Base-by-base conservation (phyloP, 257 asterid genomes). In the Orobanche coerulescens region DNA sequence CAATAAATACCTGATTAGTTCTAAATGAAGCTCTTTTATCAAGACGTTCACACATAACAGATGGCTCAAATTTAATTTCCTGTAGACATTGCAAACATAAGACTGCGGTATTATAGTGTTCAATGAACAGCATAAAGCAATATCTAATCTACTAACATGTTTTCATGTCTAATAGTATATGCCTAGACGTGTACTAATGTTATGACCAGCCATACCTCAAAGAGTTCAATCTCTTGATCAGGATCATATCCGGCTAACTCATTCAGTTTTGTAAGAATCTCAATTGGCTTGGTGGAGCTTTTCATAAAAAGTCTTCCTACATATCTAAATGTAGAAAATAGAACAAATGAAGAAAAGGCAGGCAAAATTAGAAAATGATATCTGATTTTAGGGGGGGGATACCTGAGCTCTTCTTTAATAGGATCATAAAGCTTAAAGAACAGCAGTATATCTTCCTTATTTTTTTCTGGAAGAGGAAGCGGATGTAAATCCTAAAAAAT, bases 11-110 rank as follows among this genome's bases (percentile, higher is more conserved):
- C 95, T 84, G 96, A 75, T 92, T 86, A 54, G 68, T 75, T 42
- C 91, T 78, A 76, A 93, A 93, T 64, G 99, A 68, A 68, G 84
- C 78, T 73, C 76, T 82, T 69, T 70, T 83, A 69, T 89, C 95
- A 65, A 93, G 94, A 46, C 92, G 93, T 60, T 86, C 99, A 62
- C 99, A 93, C 99, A 93, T 93, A 68, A 93, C 95, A 69, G 82
- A 55, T 23, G 97, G 97, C 81, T 89, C 99, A 73, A 83, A 93
- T 72, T 86, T 93, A 51, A 93, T 84, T 76, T 93, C 99, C 97
- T 93, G 81, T 37, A 73, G 43, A 49, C 59, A 70, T 40, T 92
- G 79, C 30, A 70, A 52, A 44, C 64, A 6, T 4, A 58, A 19
- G 15, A 36, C 18, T 51, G 39, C 50, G 51, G 48, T 26, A 31